These are phyloP conservation scores for Canavalia gladiata DNA, from an alignment of 306 rosid genomes.

Conservation along the genomic window DNA sequence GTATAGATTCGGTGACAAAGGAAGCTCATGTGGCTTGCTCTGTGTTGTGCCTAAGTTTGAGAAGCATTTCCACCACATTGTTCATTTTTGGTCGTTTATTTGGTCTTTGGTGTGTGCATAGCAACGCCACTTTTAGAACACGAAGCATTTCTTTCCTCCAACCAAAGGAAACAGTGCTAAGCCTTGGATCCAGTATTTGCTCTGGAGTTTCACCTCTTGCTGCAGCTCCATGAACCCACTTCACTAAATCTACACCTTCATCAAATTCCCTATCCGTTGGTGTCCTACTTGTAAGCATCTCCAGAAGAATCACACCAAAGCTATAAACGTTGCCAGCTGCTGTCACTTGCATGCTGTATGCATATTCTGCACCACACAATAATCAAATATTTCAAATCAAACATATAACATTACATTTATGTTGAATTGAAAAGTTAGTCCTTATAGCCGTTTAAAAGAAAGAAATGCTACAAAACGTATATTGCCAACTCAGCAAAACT, in stretches of 20 bases:
- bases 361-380: slow-evolving; percentile 66
- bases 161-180: slow-evolving; percentile 76
- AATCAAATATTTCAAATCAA: neutral
- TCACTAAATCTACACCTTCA: slow-evolving; percentile 86
- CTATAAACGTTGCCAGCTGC: slow-evolving; percentile 56
- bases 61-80: slow-evolving; percentile 83
- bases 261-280: slow-evolving; percentile 81
- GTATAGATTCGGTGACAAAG: neutral
- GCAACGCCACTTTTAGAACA: slow-evolving; percentile 78
- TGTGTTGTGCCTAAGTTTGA: slow-evolving; percentile 58
- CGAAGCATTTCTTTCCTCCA: slow-evolving; percentile 96
- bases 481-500: no score
- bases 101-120: slow-evolving; percentile 77
- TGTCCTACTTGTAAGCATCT: slow-evolving; percentile 72
- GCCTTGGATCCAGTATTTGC: slow-evolving; percentile 78
- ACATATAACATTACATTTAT: neutral
- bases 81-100: slow-evolving; percentile 86
- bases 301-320: slow-evolving; percentile 68
- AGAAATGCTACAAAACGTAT: no score
- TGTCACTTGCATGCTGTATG: slow-evolving; percentile 87
- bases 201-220: slow-evolving; percentile 83
- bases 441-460: no score
- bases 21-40: neutral
- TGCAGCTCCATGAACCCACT: slow-evolving; percentile 85
- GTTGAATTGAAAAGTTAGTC: no score